phyloP scores from a whole-genome alignment of 305 asterid genomes.

The Solanum aculeatissimum region DNA sequence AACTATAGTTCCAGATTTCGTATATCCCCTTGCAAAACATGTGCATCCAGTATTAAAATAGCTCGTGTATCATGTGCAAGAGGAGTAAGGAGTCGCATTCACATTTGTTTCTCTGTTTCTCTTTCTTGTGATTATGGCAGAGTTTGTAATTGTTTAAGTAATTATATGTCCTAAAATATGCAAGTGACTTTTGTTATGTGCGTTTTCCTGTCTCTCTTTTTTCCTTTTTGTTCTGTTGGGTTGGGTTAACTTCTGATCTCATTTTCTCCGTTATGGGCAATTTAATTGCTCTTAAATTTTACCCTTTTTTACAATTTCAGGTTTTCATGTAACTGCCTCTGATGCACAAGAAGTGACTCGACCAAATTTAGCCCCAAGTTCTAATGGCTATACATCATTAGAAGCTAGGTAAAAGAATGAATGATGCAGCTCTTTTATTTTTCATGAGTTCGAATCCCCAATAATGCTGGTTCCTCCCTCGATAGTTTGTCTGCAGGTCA shows the following conservation, averaged over 20 bases:
- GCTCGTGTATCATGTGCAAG: not conserved
- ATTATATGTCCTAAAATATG: not conserved
- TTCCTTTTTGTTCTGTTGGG: not conserved
- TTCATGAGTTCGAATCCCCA: not conserved
- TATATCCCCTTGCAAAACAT: not conserved
- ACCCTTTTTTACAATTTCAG: not conserved
- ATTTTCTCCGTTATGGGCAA: not conserved
- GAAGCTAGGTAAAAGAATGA: constrained; percentile 38
- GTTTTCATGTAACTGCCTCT: constrained; percentile 14
- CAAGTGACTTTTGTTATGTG: not conserved
- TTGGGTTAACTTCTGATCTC: not conserved
- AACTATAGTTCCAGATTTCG: not conserved
- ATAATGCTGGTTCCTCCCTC: not conserved
- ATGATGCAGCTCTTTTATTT: not conserved
- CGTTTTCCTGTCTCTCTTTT: not conserved
- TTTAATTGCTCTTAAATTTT: constrained; percentile 1
- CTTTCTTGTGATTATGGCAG: not conserved
- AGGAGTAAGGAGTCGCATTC: not conserved
- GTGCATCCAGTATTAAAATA: not conserved
- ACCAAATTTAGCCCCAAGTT: constrained; percentile 14
- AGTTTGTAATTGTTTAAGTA: not conserved
- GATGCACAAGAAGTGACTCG: constrained; percentile 11
- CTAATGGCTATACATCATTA: constrained; percentile 30
- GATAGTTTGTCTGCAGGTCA: constrained; percentile 25
- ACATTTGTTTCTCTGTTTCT: not conserved